phyloP scores from a whole-genome alignment of 768 basidiomycete genomes.

The Lentinula raphanica region DNA sequence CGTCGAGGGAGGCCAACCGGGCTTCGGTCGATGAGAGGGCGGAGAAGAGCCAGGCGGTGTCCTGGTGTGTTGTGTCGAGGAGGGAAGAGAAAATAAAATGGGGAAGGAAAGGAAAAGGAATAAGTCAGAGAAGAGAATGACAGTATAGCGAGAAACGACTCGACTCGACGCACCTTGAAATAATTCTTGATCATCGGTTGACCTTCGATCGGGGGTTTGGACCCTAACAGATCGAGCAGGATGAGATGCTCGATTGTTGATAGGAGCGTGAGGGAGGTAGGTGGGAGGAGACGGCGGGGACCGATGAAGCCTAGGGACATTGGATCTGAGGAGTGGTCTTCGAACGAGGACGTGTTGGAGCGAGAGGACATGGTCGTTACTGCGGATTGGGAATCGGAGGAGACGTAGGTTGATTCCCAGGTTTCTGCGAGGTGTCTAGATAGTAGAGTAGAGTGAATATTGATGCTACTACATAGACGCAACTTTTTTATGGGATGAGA shows the following conservation, averaged over 20 bases:
- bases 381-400: slow-evolving; percentile 34
- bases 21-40: slow-evolving; percentile 66
- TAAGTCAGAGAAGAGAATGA: neutral
- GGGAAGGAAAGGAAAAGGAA: neutral
- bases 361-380: neutral
- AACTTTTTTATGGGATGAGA: too few species aligned
- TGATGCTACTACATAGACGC: too few species aligned
- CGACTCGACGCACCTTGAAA: slow-evolving; percentile 34
- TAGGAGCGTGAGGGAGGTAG: slow-evolving; percentile 49
- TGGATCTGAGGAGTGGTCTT: neutral
- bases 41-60: slow-evolving; percentile 94
- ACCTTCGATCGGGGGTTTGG: slow-evolving; percentile 25
- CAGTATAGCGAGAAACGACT: neutral
- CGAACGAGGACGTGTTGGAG: slow-evolving; percentile 19
- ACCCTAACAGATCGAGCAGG: slow-evolving; percentile 88
- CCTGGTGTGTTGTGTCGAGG: slow-evolving; percentile 12
- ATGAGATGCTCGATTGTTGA: slow-evolving; percentile 85
- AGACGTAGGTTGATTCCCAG: slow-evolving; percentile 70
- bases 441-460: neutral
- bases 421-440: slow-evolving; percentile 80
- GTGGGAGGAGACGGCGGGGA: slow-evolving; percentile 33
- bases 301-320: neutral
- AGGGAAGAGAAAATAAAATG: neutral
- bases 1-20: slow-evolving; percentile 59
- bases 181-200: slow-evolving; percentile 75